Base-by-base conservation (phyloP, 306 rosid genomes). In the Myrica gale region DNA sequence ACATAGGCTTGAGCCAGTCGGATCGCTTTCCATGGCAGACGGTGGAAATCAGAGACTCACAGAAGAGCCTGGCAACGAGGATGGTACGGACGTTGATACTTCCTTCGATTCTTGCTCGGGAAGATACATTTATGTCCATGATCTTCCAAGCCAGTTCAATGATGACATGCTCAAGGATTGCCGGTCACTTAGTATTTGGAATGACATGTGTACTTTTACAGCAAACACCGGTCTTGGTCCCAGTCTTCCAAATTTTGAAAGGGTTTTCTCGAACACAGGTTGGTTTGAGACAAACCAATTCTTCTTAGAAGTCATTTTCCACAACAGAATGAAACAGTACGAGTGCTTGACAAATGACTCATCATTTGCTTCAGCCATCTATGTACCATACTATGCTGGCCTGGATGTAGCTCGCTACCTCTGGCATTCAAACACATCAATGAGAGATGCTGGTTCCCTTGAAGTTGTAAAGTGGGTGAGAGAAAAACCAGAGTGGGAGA, bases 231-330 rank as follows among this genome's bases (percentile, higher is more conserved):
- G 89, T 20, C 79, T 86, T 32, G 89, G 89, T 17, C 81, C 83
- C 7, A 78, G 5, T 45, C 77, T 86, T 54, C 23, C 68, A 9
- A 78, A 48, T 54, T 12, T n/a, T 7, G 74, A 72, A 17, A 52
- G 71, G 50, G 82, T 72, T 7, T 72, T 56, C 19, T 77, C 83
- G 16, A 80, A 78, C 6, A 71, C 63, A 13, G 81, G 85, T 48
- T 86, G 89, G 89, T 78, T 56, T 77, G 72, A 65, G 10, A 86
- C 89, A 45, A 83, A 83, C 60, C 89, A 86, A 70, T 86, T 86
- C 78, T 54, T 75, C 12, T 20, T 86, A 47, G 89, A 86, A 74
- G 87, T 86, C 47, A 86, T 86, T 17, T 86, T 86, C 68, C 85
- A 86, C 75, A 74, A 76, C 7, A 72, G 81, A 55, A 71, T 83